Base-by-base conservation (phyloP, 2,329 filamentous ascomycete species). In the Fusarium gaditjirri region DNA sequence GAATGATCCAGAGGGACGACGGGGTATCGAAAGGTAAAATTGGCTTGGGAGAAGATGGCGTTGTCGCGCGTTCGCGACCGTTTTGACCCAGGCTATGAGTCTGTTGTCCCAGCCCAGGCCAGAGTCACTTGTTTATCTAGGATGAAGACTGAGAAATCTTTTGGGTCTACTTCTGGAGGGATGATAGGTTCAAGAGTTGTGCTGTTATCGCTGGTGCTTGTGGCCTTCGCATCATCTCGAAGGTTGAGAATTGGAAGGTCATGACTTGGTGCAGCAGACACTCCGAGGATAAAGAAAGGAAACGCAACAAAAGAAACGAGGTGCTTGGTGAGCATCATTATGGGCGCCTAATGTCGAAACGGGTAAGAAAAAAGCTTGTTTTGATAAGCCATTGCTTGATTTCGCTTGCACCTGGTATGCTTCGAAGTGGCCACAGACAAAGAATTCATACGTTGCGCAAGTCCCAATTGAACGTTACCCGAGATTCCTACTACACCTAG, bases 1-100 rank as follows among this genome's bases (percentile, higher is more conserved):
- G 70, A 71, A 6, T 72, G 68, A 3, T 72, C 70, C 23, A 72
- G 70, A 2, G 70, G 59, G 3, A 72, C 25, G 6, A 58, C 27
- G 8, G 70, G 70, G 11, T 71, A 65, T 17, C 2, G 16, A 12
- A 71, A 71, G 0, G 68, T 72, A 14, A 72, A 72, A 59, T 72
- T 72, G 31, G 59, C 56, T 5, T 68, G 68, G 0, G 68, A 52
- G 12, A 72, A 59, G 19, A 61, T 36, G 6, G 29, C 59, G 6
- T 57, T 43, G 17, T 71, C 56, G 33, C 70, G 70, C 46, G 68
- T 71, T 3, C 69, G 33, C 68, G 50, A 52, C 0, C 56, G n/a
- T 16, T 36, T 29, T 1, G 46, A 10, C 6, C 42, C 49, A 3
- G 59, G 43, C 4, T 54, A 55, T 6, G 46, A 38, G 3, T 39